Percentiles rank a stretch among this genome's conserved stretches.
Conservation (phyloP, 164 flowering plant genomes). For the Cinnamomum micranthum region DNA sequence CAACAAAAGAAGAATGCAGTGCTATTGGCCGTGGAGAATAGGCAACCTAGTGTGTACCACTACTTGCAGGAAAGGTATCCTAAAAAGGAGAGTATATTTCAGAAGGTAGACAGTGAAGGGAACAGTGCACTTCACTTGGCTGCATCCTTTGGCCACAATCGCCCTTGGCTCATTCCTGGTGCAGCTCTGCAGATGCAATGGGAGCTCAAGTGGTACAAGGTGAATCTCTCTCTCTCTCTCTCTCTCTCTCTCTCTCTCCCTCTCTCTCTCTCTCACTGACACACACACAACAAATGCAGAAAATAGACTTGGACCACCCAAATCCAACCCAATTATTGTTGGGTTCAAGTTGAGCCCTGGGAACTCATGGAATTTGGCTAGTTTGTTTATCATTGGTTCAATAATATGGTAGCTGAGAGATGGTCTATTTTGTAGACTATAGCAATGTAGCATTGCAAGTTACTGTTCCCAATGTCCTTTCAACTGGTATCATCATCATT, state of each 20-base stretch:
- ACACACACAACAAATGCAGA: too few relatives aligned
- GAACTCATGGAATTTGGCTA: neutral
- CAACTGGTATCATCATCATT: too few relatives aligned
- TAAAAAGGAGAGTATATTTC: neutral
- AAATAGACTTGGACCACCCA: too few relatives aligned
- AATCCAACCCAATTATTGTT: neutral
- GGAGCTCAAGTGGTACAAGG: constrained; percentile 51
- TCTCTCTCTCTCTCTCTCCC: neutral
- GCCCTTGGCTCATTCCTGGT: constrained; percentile 40
- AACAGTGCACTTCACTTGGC: constrained; percentile 42
- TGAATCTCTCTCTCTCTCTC: constrained; percentile 11
- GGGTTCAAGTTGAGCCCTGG: neutral
- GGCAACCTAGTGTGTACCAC: constrained; percentile 35
- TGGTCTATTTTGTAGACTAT: neutral
- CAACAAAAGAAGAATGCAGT: constrained; percentile 28
- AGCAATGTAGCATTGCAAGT: neutral
- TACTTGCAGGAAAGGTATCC: neutral
- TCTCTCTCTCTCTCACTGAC: too few relatives aligned
- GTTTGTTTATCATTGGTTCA: neutral
- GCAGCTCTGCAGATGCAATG: constrained; percentile 49
- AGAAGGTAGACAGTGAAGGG: constrained; percentile 28
- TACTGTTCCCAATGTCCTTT: neutral
- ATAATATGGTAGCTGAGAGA: neutral
- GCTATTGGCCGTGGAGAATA: constrained; percentile 34
- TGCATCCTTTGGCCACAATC: constrained; percentile 20